Base-by-base conservation (phyloP, 2,329 filamentous ascomycete genomes). In the Fusarium decemcellulare region DNA sequence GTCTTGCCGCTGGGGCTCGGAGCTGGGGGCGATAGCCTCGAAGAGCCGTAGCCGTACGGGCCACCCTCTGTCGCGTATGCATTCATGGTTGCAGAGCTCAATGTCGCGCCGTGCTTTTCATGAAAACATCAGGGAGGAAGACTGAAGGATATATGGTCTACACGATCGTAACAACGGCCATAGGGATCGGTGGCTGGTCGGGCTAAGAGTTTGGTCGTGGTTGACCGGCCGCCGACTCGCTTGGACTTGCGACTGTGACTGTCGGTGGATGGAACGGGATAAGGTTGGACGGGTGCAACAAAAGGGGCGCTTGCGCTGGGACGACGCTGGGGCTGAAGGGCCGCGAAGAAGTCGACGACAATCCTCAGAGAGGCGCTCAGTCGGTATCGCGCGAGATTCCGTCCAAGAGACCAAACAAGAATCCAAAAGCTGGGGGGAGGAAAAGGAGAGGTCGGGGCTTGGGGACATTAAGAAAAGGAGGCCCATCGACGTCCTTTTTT, bases 1-100 rank as follows among this genome's bases (percentile, higher is more conserved):
- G 82, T 81, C 72, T 85, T 87, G 54, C 81, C 81, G 46, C 79
- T 83, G 40, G 83, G 82, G 54, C 74, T 76, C 55, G 79, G 75
- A 75, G 70, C 76, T 65, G 77, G 76, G 23, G 77, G 75, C 39
- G 78, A 75, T 50, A 77, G 66, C 65, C 77, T 68, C 67, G 74
- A 73, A 39, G 59, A 67, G 62, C 76, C 78, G 63, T 80, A 81
- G 73, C 79, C 80, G 68, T 80, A 80, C 43, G 75, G 77, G 65
- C 73, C 71, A 67, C 75, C 74, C 65, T 77, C 75, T 59, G 76
- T 75, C 61, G 76, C 74, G 71, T 81, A 81, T 58, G 77, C 78
- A 70, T 82, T 83, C 82, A 85, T 84, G 67, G 44, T 72, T 73
- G 71, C 59, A 51, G 39, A 63, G 64, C 57, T 66, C 53, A 61